Base-by-base conservation (phyloP, 148 eudicot species). In the Cornus controversa region DNA sequence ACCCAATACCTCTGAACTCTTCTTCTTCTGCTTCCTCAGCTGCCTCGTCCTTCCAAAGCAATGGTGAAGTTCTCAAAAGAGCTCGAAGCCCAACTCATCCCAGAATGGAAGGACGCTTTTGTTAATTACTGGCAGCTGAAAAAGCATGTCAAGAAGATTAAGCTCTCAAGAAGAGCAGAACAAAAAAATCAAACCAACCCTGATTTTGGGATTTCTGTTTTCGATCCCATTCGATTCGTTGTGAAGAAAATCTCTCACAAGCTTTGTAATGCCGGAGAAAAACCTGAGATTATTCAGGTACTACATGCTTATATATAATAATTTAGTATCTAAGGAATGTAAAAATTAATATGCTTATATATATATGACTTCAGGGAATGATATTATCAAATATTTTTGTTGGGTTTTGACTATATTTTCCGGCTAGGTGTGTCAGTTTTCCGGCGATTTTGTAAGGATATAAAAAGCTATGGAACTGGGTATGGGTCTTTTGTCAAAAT, bases 31-130 rank as follows among this genome's bases (percentile, higher is more conserved):
- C 20, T 24, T 63, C 50, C 31, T 31, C 40, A 36, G 8, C 50
- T 25, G 6, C 15, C 24, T 47, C 15, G 5, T 26, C 25, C 71
- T 77, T 26, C 8, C 47, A 47, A 40, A 2, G 6, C 69, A 79
- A 95, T 95, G 99, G 99, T 95, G 77, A 95, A 95, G 90, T 95
- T 95, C 80, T 93, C 99, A 0, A 95, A 95, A 82, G 93, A 91
- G 83, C 89, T 95, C 10, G 97, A 95, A 82, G 99, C 99, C 7
- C 96, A 95, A 79, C 90, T 93, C 10, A 95, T 95, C 31, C 99
- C 97, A 0, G 99, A 95, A 73, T 95, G 99, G 99, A 91, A 89
- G 28, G 97, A 91, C 15, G 91, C 87, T 18, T 95, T 91, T 72
- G 94, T 95, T 0, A 91, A 95, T 76, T 95, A 95, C 79, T 87